A percentile compares a stretch with the other conserved stretches of the same genome.
Evolutionary conservation across 2,329 filamentous ascomycete species (phyloP).

Genomic region (Cladosporium austrohemisphaericum): DNA sequence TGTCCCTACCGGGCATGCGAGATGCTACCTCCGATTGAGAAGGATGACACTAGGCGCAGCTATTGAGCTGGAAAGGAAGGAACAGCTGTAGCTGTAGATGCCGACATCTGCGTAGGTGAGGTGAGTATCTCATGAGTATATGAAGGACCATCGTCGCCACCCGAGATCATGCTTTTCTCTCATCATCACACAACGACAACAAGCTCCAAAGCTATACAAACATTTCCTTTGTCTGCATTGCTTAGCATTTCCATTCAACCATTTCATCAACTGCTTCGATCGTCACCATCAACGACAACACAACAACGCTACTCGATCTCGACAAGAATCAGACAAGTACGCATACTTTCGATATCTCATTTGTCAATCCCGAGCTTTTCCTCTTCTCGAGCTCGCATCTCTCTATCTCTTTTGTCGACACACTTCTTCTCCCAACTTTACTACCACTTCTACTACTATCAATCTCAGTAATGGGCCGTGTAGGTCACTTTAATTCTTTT

Average conservation of each 20-base stretch:
- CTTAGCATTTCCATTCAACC: slow-evolving; percentile 9
- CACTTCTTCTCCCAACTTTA: neutral
- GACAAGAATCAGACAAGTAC: slow-evolving; percentile 6
- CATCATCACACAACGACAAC: slow-evolving; percentile 14
- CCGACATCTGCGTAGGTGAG: neutral
- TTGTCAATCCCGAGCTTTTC: slow-evolving; percentile 9
- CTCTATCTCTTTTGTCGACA: slow-evolving; percentile 1
- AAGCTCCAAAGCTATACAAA: slow-evolving; percentile 12
- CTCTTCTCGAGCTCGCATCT: neutral
- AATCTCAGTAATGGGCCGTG: slow-evolving; percentile 12
- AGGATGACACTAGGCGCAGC: neutral
- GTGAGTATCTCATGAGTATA: slow-evolving; percentile 5
- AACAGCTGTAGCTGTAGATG: slow-evolving; percentile 1
- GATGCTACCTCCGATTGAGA: neutral
- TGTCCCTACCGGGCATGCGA: slow-evolving; percentile 9
- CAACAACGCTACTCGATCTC: slow-evolving; percentile 1
- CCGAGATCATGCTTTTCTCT: slow-evolving; percentile 15
- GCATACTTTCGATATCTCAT: slow-evolving; percentile 15
- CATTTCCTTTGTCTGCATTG: slow-evolving; percentile 15
- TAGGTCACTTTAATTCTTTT: neutral
- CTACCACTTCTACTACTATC: neutral
- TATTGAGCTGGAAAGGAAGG: slow-evolving; percentile 8
- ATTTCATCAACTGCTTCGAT: slow-evolving; percentile 13
- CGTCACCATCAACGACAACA: slow-evolving; percentile 5
- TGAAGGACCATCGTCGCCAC: slow-evolving; percentile 6